Evolutionary conservation across 306 rosid genomes (phyloP).

Genomic region (Vicia sativa): DNA sequence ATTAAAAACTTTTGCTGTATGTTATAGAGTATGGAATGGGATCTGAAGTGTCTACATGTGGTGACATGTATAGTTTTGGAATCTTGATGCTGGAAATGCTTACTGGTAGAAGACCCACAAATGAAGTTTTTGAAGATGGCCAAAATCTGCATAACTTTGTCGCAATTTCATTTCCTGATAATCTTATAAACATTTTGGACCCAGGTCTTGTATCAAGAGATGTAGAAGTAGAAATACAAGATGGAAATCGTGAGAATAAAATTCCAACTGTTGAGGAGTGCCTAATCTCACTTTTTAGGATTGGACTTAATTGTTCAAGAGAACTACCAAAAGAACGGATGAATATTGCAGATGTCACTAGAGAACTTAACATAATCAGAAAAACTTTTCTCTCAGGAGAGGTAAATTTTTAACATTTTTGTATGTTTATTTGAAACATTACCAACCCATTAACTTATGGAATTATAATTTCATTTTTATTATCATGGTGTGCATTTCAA

Average conservation of each 20-base stretch:
- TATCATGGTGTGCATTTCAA: neutral
- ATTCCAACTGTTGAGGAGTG: neutral
- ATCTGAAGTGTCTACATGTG: neutral
- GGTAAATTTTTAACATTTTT: neutral
- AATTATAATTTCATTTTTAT: neutral
- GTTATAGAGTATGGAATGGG: slow-evolving; percentile 28
- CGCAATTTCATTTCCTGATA: neutral
- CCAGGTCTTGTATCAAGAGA: slow-evolving; percentile 14
- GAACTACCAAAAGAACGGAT: slow-evolving; percentile 18
- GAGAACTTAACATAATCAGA: neutral
- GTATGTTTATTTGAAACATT: neutral
- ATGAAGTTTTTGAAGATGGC: neutral
- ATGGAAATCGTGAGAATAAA: neutral
- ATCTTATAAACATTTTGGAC: slow-evolving; percentile 21
- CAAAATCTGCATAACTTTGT: slow-evolving; percentile 6
- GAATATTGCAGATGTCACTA: slow-evolving; percentile 17
- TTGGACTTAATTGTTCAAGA: slow-evolving; percentile 18
- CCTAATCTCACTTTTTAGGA: slow-evolving; percentile 6
- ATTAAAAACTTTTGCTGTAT: neutral
- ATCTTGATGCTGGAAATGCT: slow-evolving; percentile 3
- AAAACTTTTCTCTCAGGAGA: neutral
- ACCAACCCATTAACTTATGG: no score
- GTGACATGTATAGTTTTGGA: slow-evolving; percentile 16
- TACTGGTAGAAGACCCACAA: slow-evolving; percentile 2
- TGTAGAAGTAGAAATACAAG: neutral